Conservation (phyloP, 352 stramenopile species). For the Phytophthora cajani region DNA sequence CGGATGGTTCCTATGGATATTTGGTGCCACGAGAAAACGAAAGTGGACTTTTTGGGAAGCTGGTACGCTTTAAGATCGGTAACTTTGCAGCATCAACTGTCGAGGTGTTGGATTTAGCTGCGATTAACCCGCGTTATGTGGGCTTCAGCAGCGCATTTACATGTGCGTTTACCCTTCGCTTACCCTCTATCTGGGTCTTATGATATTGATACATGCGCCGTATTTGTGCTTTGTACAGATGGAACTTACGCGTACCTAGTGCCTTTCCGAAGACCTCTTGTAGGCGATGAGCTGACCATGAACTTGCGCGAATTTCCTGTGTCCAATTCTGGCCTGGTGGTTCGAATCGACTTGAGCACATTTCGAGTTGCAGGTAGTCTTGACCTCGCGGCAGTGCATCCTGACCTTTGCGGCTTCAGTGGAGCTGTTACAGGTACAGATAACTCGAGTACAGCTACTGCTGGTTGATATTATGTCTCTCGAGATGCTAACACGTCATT, state of each 20-base stretch:
- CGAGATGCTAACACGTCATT: not conserved
- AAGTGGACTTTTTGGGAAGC: slow-evolving; percentile 60
- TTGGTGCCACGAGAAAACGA: slow-evolving; percentile 72
- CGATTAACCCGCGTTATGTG: slow-evolving; percentile 60
- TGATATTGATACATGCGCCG: no score
- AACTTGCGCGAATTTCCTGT: slow-evolving; percentile 81
- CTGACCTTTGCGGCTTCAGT: slow-evolving; percentile 71
- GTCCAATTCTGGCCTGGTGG: slow-evolving; percentile 65
- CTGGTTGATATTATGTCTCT: not conserved
- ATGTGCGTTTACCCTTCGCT: slow-evolving; percentile 43
- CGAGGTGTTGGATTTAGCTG: slow-evolving; percentile 56
- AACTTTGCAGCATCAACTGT: slow-evolving; percentile 51
- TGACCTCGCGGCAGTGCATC: slow-evolving; percentile 57
- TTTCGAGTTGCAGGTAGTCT: slow-evolving; percentile 55
- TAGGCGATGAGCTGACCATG: slow-evolving; percentile 55
- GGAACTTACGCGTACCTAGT: slow-evolving; percentile 70
- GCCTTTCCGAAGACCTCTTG: slow-evolving; percentile 49
- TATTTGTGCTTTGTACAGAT: slow-evolving; percentile 37
- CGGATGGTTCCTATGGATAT: slow-evolving; percentile 65
- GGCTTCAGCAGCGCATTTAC: slow-evolving; percentile 71
- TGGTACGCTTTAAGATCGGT: slow-evolving; percentile 62
- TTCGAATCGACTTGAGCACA: slow-evolving; percentile 59
- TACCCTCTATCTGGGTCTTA: no score
- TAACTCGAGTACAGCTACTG: not conserved
- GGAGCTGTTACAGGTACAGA: slow-evolving; percentile 55